Conservation (phyloP, 805 yeast species). For the Brettanomyces bruxellensis region DNA sequence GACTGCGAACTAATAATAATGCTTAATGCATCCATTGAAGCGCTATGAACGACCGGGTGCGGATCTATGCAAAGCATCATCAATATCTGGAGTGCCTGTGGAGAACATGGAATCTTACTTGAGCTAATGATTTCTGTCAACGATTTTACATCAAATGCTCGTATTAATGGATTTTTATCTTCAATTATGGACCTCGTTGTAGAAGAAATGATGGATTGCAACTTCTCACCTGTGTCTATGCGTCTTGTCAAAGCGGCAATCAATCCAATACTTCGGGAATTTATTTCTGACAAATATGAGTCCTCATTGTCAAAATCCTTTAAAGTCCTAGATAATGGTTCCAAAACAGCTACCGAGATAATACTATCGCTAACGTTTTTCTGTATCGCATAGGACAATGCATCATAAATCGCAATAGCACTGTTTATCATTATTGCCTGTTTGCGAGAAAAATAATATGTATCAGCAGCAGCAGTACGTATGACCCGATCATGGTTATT, state of each 20-base stretch:
- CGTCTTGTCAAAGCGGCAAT: slow-evolving; percentile 19
- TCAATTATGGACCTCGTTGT: slow-evolving; percentile 58
- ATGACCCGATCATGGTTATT: slow-evolving; percentile 1
- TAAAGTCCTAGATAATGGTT: slow-evolving; percentile 21
- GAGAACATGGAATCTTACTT: slow-evolving; percentile 25
- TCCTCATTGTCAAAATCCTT: slow-evolving; percentile 17
- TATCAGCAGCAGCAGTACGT: slow-evolving; percentile 21
- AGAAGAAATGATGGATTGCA: slow-evolving; percentile 33
- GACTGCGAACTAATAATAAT: slow-evolving; percentile 46
- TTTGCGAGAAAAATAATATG: slow-evolving; percentile 16
- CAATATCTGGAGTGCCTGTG: slow-evolving; percentile 45
- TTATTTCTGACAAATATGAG: slow-evolving; percentile 15
- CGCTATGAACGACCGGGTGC: slow-evolving; percentile 73
- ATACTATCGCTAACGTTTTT: slow-evolving; percentile 6
- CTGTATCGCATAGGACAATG: slow-evolving; percentile 19
- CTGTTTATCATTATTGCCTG: slow-evolving; percentile 52
- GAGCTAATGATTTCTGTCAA: slow-evolving; percentile 25
- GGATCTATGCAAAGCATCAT: slow-evolving; percentile 64
- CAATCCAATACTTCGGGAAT: slow-evolving; percentile 26
- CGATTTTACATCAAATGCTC: slow-evolving; percentile 49
- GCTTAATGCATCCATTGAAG: slow-evolving; percentile 55
- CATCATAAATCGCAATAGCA: slow-evolving; percentile 54
- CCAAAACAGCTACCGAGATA: slow-evolving; percentile 14
- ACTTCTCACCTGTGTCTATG: slow-evolving; percentile 18
- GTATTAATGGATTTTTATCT: slow-evolving; percentile 50